Conservation (phyloP, 306 rosid species). For the Cucurbita argyrosperma region DNA sequence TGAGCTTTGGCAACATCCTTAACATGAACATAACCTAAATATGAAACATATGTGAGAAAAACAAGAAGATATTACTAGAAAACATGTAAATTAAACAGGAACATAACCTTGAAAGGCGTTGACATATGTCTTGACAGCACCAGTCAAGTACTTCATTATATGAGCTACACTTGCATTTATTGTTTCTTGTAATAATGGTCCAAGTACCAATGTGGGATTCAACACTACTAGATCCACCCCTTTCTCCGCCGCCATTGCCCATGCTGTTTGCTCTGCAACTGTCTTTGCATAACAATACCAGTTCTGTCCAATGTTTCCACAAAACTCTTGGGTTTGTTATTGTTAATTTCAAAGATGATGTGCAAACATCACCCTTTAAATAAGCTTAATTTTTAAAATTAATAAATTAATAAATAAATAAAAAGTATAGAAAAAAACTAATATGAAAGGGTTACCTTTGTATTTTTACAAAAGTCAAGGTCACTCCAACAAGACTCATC, state of each 20-base stretch:
- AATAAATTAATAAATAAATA: not conserved
- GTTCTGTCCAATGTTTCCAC: constrained; percentile 21
- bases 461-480: constrained; percentile 78
- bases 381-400: too few relatives aligned
- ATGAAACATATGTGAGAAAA: too few relatives aligned
- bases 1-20: constrained; percentile 76
- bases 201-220: constrained; percentile 71
- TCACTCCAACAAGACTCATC: constrained; percentile 91
- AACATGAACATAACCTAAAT: constrained; percentile 44
- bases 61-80: too few relatives aligned
- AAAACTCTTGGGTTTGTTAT: too few relatives aligned
- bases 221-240: constrained; percentile 64
- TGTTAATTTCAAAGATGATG: too few relatives aligned
- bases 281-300: constrained; percentile 93
- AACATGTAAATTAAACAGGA: too few relatives aligned
- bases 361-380: too few relatives aligned
- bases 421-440: not conserved
- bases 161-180: constrained; percentile 69
- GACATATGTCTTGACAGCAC: constrained; percentile 61
- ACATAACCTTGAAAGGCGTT: constrained; percentile 65
- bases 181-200: constrained; percentile 58
- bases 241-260: constrained; percentile 50
- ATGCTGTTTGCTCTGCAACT: constrained; percentile 73
- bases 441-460: constrained; percentile 28
- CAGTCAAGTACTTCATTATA: constrained; percentile 60